Evolutionary conservation across 176 grass and related monocot species (phyloP).

Genomic region (Saccharum officinarum): DNA sequence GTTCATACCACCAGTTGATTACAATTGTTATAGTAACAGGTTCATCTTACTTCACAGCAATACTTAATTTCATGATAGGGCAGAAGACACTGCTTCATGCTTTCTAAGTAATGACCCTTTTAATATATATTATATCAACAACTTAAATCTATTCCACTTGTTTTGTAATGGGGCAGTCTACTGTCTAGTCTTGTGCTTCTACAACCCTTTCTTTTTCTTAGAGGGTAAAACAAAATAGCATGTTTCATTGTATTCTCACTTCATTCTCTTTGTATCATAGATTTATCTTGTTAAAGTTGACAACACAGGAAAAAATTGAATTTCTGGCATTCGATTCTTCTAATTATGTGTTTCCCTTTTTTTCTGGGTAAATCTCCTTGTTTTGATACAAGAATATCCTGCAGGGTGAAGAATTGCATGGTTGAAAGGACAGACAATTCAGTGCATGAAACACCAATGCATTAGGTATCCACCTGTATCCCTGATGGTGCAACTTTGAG

Average conservation of each 20-base stretch:
- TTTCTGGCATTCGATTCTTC: neutral
- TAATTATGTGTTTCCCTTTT: neutral
- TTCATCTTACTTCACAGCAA: neutral
- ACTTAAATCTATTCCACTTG: neutral
- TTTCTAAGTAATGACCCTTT: neutral
- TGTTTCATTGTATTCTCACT: neutral
- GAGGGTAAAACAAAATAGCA: neutral
- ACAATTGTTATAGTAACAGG: neutral
- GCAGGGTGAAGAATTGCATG: neutral
- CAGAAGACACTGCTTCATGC: neutral
- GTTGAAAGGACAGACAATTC: neutral
- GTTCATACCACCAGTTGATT: conserved; percentile 3
- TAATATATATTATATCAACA: neutral
- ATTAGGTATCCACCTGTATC: neutral
- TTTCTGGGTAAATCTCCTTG: neutral
- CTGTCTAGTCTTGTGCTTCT: neutral
- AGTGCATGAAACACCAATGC: neutral
- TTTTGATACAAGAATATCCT: neutral
- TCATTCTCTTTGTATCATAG: neutral
- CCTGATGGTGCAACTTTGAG: neutral
- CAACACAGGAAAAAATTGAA: neutral
- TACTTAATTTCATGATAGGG: neutral
- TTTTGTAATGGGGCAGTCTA: neutral
- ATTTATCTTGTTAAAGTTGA: neutral
- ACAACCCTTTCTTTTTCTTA: neutral